A percentile compares a stretch with the other conserved stretches of the same genome.
Conservation (phyloP, 1,284 basidiomycete species). For the Sparassis latifolia region DNA sequence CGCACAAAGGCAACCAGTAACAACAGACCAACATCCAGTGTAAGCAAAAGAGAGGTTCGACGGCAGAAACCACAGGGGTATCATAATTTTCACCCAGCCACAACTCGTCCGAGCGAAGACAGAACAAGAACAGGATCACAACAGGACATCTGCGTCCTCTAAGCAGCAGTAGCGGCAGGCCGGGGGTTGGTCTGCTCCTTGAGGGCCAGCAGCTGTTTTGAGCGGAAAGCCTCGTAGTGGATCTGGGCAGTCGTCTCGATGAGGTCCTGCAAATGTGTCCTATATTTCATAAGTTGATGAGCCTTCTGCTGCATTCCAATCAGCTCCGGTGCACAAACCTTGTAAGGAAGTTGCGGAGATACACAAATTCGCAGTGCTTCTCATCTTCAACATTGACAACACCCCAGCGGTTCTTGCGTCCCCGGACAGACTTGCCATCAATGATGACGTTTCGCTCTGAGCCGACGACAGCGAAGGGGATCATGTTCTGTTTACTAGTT, state of each 20-base stretch:
- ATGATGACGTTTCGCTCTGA: constrained; percentile 93
- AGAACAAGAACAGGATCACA: not conserved
- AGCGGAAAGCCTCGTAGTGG: constrained; percentile 99
- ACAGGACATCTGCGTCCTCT: not conserved
- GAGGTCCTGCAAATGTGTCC: constrained; percentile 95
- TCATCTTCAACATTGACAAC: constrained; percentile 98
- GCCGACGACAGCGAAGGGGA: constrained; percentile 96
- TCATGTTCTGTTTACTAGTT: constrained; percentile 58
- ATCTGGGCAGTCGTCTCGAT: constrained; percentile 99
- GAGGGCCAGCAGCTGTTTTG: constrained; percentile 90
- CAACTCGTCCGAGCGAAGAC: not conserved
- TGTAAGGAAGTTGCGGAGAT: constrained; percentile 94
- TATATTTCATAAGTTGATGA: constrained; percentile 19
- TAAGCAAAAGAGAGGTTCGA: constrained; percentile 18
- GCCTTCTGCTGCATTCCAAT: not conserved
- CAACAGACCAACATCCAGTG: constrained; percentile 17
- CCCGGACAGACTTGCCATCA: constrained; percentile 92
- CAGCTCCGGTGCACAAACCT: constrained; percentile 39
- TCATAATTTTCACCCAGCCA: constrained; percentile 12
- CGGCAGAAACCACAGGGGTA: constrained; percentile 14
- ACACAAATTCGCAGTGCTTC: constrained; percentile 96
- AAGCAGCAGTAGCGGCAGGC: constrained; percentile 14
- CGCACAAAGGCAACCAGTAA: constrained; percentile 16
- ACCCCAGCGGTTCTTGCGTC: constrained; percentile 96
- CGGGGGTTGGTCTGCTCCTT: constrained; percentile 58